Conservation (phyloP, 345 rosid species). For the Garcia nutans region DNA sequence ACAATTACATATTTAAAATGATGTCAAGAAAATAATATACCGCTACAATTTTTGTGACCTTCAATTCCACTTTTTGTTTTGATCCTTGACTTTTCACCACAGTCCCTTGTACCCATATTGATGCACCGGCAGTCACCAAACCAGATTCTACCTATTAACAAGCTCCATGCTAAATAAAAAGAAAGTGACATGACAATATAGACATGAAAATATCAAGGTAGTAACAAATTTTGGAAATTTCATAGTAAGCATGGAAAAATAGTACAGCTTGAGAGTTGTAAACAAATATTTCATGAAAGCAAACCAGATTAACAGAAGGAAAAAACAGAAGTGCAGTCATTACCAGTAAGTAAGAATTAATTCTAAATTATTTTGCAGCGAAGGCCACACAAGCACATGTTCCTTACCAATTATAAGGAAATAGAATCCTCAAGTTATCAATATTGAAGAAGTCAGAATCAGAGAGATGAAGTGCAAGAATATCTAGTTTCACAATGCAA, state of each 20-base stretch:
- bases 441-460: not conserved
- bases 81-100: slow-evolving; percentile 86
- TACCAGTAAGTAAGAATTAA: not conserved
- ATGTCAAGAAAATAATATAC: slow-evolving; percentile 35
- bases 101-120: slow-evolving; percentile 77
- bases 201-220: not conserved
- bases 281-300: not conserved
- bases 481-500: not conserved
- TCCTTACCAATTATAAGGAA: not conserved
- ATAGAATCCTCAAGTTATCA: not conserved
- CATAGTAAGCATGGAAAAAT: not conserved
- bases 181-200: slow-evolving; percentile 7
- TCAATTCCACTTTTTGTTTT: slow-evolving; percentile 87
- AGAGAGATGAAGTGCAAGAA: not conserved
- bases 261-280: not conserved
- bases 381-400: not conserved
- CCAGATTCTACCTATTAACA: slow-evolving; percentile 75
- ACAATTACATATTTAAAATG: not conserved
- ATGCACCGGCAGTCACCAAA: slow-evolving; percentile 73
- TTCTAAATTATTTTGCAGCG: not conserved
- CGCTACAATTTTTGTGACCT: slow-evolving; percentile 70
- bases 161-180: slow-evolving; percentile 21
- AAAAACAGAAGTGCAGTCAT: not conserved
- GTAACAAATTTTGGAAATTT: not conserved
- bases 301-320: not conserved